These are phyloP conservation scores for Brassica cretica DNA, from an alignment of 345 rosid species.

Conservation along the genomic window DNA sequence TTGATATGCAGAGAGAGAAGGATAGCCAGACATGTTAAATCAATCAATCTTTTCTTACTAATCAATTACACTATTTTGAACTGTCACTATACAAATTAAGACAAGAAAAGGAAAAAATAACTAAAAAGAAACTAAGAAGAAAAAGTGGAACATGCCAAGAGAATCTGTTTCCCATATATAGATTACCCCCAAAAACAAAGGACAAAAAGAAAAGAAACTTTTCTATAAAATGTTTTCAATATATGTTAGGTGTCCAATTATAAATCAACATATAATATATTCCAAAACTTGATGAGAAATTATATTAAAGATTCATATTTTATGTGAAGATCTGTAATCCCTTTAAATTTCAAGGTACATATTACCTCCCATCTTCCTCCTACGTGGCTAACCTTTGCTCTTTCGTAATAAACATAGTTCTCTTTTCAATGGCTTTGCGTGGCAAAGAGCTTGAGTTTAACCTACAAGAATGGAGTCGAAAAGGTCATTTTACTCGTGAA, in stretches of 20 bases:
- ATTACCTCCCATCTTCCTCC: background rate
- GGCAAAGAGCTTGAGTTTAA: background rate
- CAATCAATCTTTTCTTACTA: background rate
- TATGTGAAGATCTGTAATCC: background rate
- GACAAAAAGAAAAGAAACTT: background rate
- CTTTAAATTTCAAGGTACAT: background rate
- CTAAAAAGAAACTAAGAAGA: background rate
- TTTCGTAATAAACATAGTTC: background rate
- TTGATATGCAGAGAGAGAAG: background rate
- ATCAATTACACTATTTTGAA: background rate
- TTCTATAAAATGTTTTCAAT: background rate
- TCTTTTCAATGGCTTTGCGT: background rate
- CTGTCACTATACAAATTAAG: background rate
- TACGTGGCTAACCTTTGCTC: background rate
- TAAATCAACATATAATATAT: background rate
- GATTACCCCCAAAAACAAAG: background rate
- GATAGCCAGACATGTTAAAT: background rate
- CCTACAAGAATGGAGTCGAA: background rate
- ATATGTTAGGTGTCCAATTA: background rate
- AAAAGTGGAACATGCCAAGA: background rate
- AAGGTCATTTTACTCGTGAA: background rate
- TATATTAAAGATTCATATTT: background rate
- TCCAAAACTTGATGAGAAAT: background rate
- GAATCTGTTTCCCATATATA: background rate
- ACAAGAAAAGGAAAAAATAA: background rate